These are phyloP conservation scores for Cephalotrichum gorgonifer DNA, from an alignment of 2,329 filamentous ascomycete genomes.

Conservation along the genomic window DNA sequence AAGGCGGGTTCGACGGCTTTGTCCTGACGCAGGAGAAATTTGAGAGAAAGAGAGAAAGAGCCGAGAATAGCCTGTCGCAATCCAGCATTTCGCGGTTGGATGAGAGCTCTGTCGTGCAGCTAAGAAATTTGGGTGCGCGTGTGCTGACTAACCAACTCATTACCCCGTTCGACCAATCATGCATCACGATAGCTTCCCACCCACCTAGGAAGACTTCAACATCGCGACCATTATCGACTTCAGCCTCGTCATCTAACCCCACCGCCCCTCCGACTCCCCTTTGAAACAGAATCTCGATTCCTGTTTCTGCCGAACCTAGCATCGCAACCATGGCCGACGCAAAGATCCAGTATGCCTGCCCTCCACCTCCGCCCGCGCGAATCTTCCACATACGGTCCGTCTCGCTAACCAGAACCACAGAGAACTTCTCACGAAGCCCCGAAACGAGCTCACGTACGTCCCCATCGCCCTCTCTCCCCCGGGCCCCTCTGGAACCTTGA, in stretches of 20 bases:
- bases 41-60: conserved; percentile 1
- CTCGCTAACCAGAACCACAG: conserved; percentile 34
- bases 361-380: not conserved
- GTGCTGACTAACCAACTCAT: not conserved
- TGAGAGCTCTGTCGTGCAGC: too few relatives aligned
- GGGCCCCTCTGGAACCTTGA: not conserved
- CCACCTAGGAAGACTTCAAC: conserved; percentile 1
- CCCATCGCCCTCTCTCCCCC: conserved; percentile 7
- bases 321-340: conserved; percentile 45
- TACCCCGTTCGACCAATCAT: conserved; percentile 1
- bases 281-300: not conserved
- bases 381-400: not conserved
- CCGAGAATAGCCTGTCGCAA: conserved; percentile 5
- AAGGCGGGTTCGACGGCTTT: not conserved
- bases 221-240: not conserved
- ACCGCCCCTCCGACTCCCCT: not conserved
- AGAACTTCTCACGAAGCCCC: conserved; percentile 81
- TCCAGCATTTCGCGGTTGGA: too few relatives aligned
- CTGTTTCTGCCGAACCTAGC: not conserved
- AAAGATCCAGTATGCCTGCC: conserved; percentile 57
- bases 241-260: not conserved
- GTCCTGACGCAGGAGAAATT: not conserved
- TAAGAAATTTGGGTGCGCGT: too few relatives aligned
- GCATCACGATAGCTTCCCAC: not conserved
- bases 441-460: conserved; percentile 81